phyloP scores from a whole-genome alignment of 768 basidiomycete species.

The Krasilnikovozyma curviuscula region DNA sequence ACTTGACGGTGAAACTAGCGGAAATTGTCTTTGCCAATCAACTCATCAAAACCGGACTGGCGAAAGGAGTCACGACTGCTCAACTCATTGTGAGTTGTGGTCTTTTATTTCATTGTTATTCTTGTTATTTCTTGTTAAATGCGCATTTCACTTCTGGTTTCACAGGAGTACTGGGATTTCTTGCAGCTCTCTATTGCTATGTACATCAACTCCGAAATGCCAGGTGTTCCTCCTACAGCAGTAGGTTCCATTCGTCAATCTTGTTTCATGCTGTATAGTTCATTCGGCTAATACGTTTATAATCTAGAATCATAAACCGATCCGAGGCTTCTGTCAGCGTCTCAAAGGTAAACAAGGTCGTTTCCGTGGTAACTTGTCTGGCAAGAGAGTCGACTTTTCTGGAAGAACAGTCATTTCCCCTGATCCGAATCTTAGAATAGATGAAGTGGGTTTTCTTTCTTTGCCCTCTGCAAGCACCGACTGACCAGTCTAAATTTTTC shows the following conservation, averaged over 20 bases:
- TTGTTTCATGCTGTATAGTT: neutral
- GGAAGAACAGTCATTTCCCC: conserved; percentile 96
- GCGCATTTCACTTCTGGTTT: neutral
- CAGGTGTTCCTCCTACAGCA: conserved; percentile 68
- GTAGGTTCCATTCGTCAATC: conserved; percentile 15
- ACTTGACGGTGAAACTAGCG: conserved; percentile 87
- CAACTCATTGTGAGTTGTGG: conserved; percentile 56
- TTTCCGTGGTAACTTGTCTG: conserved; percentile 91
- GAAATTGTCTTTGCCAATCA: conserved; percentile 92
- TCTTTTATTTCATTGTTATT: conserved; percentile 3
- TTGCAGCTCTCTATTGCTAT: conserved; percentile 84
- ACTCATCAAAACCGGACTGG: conserved; percentile 71
- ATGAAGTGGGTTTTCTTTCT: conserved; percentile 44
- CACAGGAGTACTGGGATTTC: conserved; percentile 94
- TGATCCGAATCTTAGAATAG: conserved; percentile 94
- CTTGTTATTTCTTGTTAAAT: neutral
- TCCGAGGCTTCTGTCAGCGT: conserved; percentile 91
- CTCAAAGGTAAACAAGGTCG: conserved; percentile 98
- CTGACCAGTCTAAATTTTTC: neutral
- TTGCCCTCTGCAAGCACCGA: too few species aligned
- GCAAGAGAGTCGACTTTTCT: conserved; percentile 97
- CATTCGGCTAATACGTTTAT: neutral
- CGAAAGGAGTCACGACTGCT: conserved; percentile 67
- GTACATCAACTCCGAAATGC: conserved; percentile 94
- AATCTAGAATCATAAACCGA: conserved; percentile 62